phyloP scores from a whole-genome alignment of 2,329 filamentous ascomycete genomes.

The Acrocalymma vagum region DNA sequence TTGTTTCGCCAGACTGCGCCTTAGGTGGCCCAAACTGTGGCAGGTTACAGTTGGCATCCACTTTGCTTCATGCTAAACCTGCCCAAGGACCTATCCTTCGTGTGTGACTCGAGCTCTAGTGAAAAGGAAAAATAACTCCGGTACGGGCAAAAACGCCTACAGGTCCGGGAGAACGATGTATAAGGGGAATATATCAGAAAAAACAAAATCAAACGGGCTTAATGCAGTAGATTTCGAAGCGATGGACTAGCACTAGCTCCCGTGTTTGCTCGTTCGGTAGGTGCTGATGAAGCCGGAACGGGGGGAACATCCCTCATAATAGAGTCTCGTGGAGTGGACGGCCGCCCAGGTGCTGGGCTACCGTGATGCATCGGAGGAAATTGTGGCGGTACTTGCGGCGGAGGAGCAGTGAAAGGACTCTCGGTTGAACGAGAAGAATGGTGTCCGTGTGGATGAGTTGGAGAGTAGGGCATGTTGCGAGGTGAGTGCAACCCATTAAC shows the following conservation, averaged over 20 bases:
- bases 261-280: conserved; percentile 38
- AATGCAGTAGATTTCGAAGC: conserved; percentile 57
- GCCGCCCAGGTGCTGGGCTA: conserved; percentile 41
- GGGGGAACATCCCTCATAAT: conserved; percentile 42
- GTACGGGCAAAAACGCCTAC: conserved; percentile 9
- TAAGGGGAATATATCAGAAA: conserved; percentile 12
- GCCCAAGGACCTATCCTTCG: too few relatives aligned
- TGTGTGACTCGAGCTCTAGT: too few relatives aligned
- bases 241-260: conserved; percentile 58
- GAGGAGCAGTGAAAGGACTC: conserved; percentile 43
- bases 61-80: conserved; percentile 22
- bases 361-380: conserved; percentile 40
- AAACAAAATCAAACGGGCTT: conserved; percentile 22
- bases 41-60: too few relatives aligned
- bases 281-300: conserved; percentile 31
- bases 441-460: conserved; percentile 43
- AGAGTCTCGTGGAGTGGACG: conserved; percentile 44
- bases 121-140: conserved; percentile 30
- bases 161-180: too few relatives aligned
- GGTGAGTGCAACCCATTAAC: conserved; percentile 50
- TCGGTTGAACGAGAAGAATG: conserved; percentile 44
- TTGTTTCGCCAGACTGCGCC: conserved; percentile 19
- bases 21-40: too few relatives aligned
- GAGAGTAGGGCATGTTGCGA: conserved; percentile 44
- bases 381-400: conserved; percentile 28